These are phyloP conservation scores for Cornus kousa DNA, from an alignment of 148 eudicot genomes.

Conservation along the genomic window DNA sequence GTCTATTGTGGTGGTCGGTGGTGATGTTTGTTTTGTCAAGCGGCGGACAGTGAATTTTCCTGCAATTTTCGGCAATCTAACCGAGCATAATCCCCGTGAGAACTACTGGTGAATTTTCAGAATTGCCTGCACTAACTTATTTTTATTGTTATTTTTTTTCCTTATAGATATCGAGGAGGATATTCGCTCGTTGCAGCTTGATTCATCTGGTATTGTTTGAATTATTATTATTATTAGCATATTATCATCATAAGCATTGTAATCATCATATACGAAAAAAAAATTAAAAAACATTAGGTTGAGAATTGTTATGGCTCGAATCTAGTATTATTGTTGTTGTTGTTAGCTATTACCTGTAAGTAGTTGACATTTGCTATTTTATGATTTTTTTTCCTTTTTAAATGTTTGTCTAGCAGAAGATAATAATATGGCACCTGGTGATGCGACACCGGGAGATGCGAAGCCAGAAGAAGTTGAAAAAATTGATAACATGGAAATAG, in stretches of 20 bases:
- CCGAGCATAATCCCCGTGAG: not conserved
- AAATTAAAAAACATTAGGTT: not conserved
- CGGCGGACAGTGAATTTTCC: too few species aligned
- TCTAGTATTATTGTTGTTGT: too few species aligned
- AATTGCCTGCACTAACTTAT: not conserved
- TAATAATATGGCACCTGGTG: slow-evolving; percentile 28
- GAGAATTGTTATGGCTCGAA: not conserved
- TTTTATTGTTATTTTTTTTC: not conserved
- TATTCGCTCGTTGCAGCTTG: slow-evolving; percentile 84
- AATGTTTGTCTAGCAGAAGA: slow-evolving; percentile 43
- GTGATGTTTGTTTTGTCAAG: not conserved
- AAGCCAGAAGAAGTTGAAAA: slow-evolving; percentile 39
- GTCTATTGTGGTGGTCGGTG: not conserved
- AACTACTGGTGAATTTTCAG: not conserved
- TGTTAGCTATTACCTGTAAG: too few species aligned
- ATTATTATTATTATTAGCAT: too few species aligned
- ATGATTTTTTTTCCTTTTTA: not conserved
- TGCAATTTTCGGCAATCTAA: not conserved
- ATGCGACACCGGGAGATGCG: slow-evolving; percentile 32
- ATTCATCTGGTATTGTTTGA: slow-evolving; percentile 55
- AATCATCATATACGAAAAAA: too few species aligned
- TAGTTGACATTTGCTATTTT: not conserved
- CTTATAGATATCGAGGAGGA: slow-evolving; percentile 70
- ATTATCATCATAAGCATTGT: too few species aligned
- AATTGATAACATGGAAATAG: slow-evolving; percentile 52